Evolutionary conservation across 129 eudicot genomes (phyloP).

Genomic region (Flaveria trinervia): DNA sequence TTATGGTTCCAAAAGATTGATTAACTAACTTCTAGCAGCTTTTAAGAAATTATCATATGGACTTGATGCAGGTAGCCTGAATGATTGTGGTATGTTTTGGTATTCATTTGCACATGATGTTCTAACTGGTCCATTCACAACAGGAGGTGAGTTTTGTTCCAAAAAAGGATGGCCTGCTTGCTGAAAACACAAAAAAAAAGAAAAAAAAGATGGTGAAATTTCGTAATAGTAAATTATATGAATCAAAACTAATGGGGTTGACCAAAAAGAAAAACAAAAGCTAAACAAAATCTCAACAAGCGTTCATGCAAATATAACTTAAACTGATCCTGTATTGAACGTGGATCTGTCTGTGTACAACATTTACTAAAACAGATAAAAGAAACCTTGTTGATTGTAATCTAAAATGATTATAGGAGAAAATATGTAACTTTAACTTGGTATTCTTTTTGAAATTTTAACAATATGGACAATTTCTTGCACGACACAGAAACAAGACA

Average conservation of each 20-base stretch:
- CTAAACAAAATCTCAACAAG: not conserved
- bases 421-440: not conserved
- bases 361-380: not conserved
- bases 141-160: slow-evolving; percentile 36
- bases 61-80: slow-evolving; percentile 77
- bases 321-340: not conserved
- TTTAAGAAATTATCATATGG: slow-evolving; percentile 91
- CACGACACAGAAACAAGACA: not conserved
- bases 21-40: slow-evolving; percentile 76
- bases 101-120: slow-evolving; percentile 50
- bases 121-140: slow-evolving; percentile 19
- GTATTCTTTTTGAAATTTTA: not conserved
- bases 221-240: not conserved
- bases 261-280: not conserved
- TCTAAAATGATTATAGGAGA: too few relatives aligned
- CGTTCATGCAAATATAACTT: not conserved
- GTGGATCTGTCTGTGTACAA: not conserved
- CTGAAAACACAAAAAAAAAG: not conserved
- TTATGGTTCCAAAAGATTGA: slow-evolving; percentile 19
- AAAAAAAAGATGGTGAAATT: not conserved
- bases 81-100: slow-evolving; percentile 53
- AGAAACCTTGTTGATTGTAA: too few relatives aligned
- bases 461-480: not conserved
- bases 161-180: slow-evolving; percentile 48
- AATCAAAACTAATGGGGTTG: slow-evolving; percentile 1